These are phyloP conservation scores for Auriculariales sp. DNA, from an alignment of 768 basidiomycete genomes.

Conservation along the genomic window DNA sequence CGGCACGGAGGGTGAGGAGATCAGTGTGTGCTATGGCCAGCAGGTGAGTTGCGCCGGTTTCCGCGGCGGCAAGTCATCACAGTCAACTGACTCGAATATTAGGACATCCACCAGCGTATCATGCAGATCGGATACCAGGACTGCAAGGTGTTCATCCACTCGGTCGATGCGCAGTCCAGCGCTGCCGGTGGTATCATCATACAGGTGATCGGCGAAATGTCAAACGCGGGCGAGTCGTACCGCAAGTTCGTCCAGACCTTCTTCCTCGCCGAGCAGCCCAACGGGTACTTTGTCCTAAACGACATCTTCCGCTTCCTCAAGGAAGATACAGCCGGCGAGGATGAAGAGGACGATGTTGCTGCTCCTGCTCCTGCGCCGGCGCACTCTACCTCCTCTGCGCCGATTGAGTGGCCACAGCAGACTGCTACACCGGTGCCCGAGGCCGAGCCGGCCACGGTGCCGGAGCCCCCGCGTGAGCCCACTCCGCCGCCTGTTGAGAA, in stretches of 20 bases:
- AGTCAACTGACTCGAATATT: too few relatives aligned
- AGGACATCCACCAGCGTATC: slow-evolving; percentile 98
- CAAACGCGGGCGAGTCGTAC: slow-evolving; percentile 83
- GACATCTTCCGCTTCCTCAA: slow-evolving; percentile 99
- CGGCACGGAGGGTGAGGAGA: slow-evolving; percentile 93
- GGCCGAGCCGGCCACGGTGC: slow-evolving; percentile 16
- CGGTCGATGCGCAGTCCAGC: slow-evolving; percentile 93
- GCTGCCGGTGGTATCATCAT: slow-evolving; percentile 94
- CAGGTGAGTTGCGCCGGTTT: too few relatives aligned
- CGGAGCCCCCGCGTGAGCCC: slow-evolving; percentile 23
- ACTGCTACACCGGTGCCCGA: slow-evolving; percentile 14
- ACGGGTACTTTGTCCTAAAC: slow-evolving; percentile 98
- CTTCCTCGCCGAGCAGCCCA: slow-evolving; percentile 98
- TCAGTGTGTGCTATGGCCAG: slow-evolving; percentile 80
- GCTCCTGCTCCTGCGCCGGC: slow-evolving; percentile 19
- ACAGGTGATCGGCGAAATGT: slow-evolving; percentile 99
- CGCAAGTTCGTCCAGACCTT: slow-evolving; percentile 98
- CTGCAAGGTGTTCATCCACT: slow-evolving; percentile 98
- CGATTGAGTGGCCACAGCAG: slow-evolving; percentile 13
- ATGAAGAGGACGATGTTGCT: slow-evolving; percentile 39
- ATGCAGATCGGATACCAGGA: slow-evolving; percentile 86
- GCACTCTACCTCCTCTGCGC: slow-evolving; percentile 18
- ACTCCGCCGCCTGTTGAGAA: slow-evolving; percentile 6
- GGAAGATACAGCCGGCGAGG: slow-evolving; percentile 78
- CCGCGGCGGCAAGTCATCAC: too few relatives aligned